Evolutionary conservation across 2,329 filamentous ascomycete species (phyloP), one percentile per base, ranked within the genome.

Genomic region (Colletotrichum gloeosporioides): DNA sequence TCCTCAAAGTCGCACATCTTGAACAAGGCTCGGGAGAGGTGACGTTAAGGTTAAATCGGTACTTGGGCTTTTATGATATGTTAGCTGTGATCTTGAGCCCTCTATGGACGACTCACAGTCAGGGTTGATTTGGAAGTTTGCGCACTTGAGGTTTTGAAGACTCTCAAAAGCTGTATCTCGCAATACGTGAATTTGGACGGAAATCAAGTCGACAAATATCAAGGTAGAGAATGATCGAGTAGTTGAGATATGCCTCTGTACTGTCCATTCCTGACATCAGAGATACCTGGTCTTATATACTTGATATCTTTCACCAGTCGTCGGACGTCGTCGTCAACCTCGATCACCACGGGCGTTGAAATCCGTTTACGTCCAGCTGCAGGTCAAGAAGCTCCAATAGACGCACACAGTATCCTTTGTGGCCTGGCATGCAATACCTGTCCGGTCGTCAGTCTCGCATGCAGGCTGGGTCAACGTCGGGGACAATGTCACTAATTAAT

Each of bases 1-100:
- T 93, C 91, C 82, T 96, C 93, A 83, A 87, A 95, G 81, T 93
- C 91, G 79, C 93, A 95, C 93, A 95, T 95, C 49, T 79, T 86
- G 79, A 39, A 29, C 31, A 36, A 65, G 27, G 8, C 15, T 73
- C 61, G 31, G 12, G n/a, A 53, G 44, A 53, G n/a, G 22, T 53
- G 44, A 53, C 6, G 4, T 53, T 22, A 12, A 53, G 44, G n/a
- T 25, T 53, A 22, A 2, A 13, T 53, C 3, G 44, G n/a, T 53
- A 22, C 44, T 53, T n/a, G n/a, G 44, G n/a, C 44, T 53, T 13
- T 53, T 22, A 25, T 25, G n/a, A 22, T 8, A 53, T 53, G 44
- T 53, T 25, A 53, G 44, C 44, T 53, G 12, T 53, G 44, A 13
- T 22, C 4, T 53, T 53, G n/a, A 22, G 12, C n/a, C n/a, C n/a